Conservation (phyloP, 805 yeast species). For the Candida nemodendra region DNA sequence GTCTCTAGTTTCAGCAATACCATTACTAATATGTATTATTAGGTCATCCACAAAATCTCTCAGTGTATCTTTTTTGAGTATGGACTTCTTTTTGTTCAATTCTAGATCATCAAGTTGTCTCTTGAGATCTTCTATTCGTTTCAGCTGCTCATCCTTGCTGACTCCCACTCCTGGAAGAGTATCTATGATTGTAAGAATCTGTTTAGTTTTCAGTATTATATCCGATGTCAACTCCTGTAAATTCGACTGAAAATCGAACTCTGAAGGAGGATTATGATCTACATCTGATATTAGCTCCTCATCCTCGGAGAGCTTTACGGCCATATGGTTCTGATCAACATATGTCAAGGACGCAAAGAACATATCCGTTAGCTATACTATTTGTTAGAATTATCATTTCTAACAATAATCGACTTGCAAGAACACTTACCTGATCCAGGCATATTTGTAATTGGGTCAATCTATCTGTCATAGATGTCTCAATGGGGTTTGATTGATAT, state of each 20-base stretch:
- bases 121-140: conserved; percentile 60
- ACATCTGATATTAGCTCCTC: conserved; percentile 66
- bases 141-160: conserved; percentile 69
- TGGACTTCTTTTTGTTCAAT: conserved; percentile 51
- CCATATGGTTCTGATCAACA: conserved; percentile 73
- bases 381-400: not conserved
- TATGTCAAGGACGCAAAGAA: conserved; percentile 76
- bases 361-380: conserved; percentile 72
- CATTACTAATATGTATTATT: conserved; percentile 58
- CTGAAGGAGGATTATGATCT: conserved; percentile 45
- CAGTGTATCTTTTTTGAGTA: conserved; percentile 62
- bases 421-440: conserved; percentile 57
- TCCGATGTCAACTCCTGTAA: conserved; percentile 81
- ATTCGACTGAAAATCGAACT: conserved; percentile 40
- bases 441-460: conserved; percentile 88
- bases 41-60: conserved; percentile 62
- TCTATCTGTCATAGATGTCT: conserved; percentile 67
- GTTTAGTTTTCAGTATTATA: conserved; percentile 80
- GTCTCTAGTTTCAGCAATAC: conserved; percentile 46
- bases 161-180: conserved; percentile 92
- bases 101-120: conserved; percentile 62
- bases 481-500: not conserved
- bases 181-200: conserved; percentile 80
- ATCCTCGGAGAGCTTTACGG: conserved; percentile 43
- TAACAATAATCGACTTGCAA: not conserved